Base-by-base conservation (phyloP, 306 rosid species). In the Prunus fruticosa region DNA sequence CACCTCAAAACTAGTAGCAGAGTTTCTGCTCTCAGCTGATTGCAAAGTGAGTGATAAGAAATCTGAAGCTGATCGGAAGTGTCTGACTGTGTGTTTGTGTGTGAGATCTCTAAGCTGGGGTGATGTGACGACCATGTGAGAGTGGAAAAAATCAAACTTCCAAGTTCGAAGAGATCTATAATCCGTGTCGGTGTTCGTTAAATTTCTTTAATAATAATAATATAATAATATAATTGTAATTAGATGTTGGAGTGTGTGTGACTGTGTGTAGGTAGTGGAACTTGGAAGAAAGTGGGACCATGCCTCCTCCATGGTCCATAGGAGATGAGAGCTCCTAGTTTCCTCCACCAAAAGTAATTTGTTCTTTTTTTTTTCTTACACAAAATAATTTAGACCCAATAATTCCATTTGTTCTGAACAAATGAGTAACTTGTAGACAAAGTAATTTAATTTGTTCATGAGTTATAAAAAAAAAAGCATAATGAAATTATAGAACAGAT, bases 21-120 rank as follows among this genome's bases (percentile, higher is more conserved):
- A 16, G 14, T 28, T 30, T 15, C 3, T 0, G 45, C 38, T 11
- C 34, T 13, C 34, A 60, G 38, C 19, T 60, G 34, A 60, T 25
- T 60, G 65, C 38, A 60, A 60, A 60, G n/a, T 13, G n/a, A 30
- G 20, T 11, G 20, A 51, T 25, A 41, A 57, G 30, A 4, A 28
- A 38, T 16, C 28, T 5, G 47, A 23, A 20, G 51, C 27, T 16
- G 20, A 25, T 60, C 46, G 49, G 30, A 46, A 74, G 67, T 20
- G 66, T 56, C 20, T 22, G 76, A 14, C 15, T 16, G 32, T 41
- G 25, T 19, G 43, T 7, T n/a, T 19, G 11, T 16, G 68, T 72
- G 23, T 22, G 76, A 72, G 69, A 61, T 73, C 69, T 27, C 69
- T 52, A 49, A 61, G 77, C 69, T 46, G 76, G 49, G 46, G 75